Evolutionary conservation across 352 stramenopile species (phyloP), one percentile per base, ranked within the genome.

Genomic region (Phytophthora quininea): DNA sequence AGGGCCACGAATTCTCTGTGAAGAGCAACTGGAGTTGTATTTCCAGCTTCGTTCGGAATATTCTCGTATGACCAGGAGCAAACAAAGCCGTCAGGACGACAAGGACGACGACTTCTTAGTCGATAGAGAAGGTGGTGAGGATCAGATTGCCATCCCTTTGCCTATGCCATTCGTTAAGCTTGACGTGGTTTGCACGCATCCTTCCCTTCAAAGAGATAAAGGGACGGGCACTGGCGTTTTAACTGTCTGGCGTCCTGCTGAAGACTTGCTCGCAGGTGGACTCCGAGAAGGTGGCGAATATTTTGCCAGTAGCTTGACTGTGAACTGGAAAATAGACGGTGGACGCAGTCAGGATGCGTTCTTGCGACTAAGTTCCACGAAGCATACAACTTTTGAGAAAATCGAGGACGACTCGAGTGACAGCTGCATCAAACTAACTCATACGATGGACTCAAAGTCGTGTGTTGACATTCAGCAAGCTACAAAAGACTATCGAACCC

Each of bases 121-220:
- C 14, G 15, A n/a, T 61, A 38, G 60, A 37, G 58, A 55, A 35
- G 45, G 50, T 2, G 24, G 24, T 19, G 32, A 76, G 14, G 65
- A 74, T 24, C 59, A 57, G n/a, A 60, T 73, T 4, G 65, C 80
- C 50, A 29, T 75, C 2, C 76, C 71, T 15, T 50, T 72, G 30
- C 86, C 80, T 37, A 80, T 79, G 0, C 86, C 86, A 29, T 93
- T 92, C 63, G 56, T 91, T 12, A 88, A 90, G 42, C 60, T 93
- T 27, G 79, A 90, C 40, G 82, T 91, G 27, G 64, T 86, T 30
- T 93, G 86, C 40, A 76, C 80, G 2, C 86, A 93, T 52, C 1
- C 56, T 14, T 42, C 10, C 46, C 5, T 9, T 27, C 71, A 67
- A 19, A n/a, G 31, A n/a, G 27, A 60, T 19, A 64, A 43, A 50